Percentiles rank a stretch among this genome's conserved stretches.
phyloP scores from a whole-genome alignment of 352 stramenopile genomes.

The Globisporangium spiculum region DNA sequence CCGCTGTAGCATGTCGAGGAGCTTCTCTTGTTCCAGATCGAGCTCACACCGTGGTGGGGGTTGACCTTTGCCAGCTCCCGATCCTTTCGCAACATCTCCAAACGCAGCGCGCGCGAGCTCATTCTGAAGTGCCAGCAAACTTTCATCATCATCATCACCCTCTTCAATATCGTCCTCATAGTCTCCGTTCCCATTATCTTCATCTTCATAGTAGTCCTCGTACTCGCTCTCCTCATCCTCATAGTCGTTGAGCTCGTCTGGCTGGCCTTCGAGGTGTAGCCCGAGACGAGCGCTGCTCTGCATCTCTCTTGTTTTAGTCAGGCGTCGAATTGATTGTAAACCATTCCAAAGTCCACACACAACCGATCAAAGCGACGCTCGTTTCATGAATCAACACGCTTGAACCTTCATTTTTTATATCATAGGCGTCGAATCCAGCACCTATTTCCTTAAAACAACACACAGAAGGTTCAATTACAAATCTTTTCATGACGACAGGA shows the following conservation, averaged over 20 bases:
- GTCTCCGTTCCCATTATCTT: constrained; percentile 9
- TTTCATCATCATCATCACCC: constrained; percentile 6
- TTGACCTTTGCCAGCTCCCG: background rate
- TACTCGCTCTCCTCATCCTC: constrained; percentile 16
- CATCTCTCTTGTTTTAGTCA: background rate
- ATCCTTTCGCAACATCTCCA: background rate
- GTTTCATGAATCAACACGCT: background rate
- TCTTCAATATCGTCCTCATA: constrained; percentile 12
- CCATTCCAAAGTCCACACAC: background rate
- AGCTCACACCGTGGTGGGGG: background rate
- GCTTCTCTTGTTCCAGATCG: constrained; percentile 13
- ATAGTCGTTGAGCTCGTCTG: constrained; percentile 16
- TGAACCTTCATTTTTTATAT: background rate
- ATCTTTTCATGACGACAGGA: constrained; percentile 19
- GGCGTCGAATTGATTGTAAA: background rate
- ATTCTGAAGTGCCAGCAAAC: constrained; percentile 12
- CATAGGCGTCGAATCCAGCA: too few relatives aligned
- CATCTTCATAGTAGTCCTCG: constrained; percentile 26
- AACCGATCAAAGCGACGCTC: constrained; percentile 5
- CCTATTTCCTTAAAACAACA: background rate
- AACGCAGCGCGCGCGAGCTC: constrained; percentile 17
- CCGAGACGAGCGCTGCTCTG: background rate
- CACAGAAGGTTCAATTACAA: background rate
- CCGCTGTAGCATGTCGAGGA: constrained; percentile 11
- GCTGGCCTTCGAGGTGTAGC: background rate